Conservation (phyloP, 1,284 basidiomycete species). For the Acaromyces ingoldii region DNA sequence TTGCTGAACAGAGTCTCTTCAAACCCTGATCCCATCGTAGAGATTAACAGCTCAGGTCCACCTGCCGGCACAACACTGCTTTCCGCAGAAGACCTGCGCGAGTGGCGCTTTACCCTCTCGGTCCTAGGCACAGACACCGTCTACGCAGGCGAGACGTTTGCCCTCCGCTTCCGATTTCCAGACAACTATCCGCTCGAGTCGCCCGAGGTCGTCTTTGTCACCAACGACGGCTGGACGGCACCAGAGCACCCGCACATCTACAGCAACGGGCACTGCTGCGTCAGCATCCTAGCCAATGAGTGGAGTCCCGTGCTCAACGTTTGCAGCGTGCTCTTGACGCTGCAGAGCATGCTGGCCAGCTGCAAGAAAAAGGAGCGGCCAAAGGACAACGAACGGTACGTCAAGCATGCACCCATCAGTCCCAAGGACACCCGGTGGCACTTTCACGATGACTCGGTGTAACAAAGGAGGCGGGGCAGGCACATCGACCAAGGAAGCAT, state of each 20-base stretch:
- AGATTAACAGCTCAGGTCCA: conserved; percentile 22
- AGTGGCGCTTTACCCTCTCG: conserved; percentile 32
- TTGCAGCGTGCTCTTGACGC: conserved; percentile 39
- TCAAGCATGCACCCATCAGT: conserved; percentile 31
- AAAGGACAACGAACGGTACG: conserved; percentile 44
- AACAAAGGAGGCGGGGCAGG: too few relatives aligned
- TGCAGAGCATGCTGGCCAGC: conserved; percentile 49
- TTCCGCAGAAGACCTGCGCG: conserved; percentile 32
- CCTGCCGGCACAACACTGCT: conserved; percentile 30
- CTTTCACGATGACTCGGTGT: conserved; percentile 6
- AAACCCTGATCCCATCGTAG: too few relatives aligned
- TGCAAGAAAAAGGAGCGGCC: conserved; percentile 42
- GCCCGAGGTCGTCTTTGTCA: conserved; percentile 46
- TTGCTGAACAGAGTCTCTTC: too few relatives aligned
- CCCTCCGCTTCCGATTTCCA: conserved; percentile 43
- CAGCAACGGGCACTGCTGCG: conserved; percentile 48
- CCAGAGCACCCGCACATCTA: conserved; percentile 31
- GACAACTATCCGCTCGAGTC: conserved; percentile 46
- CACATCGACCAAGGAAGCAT: too few relatives aligned
- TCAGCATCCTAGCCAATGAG: conserved; percentile 39
- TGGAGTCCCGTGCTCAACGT: conserved; percentile 47
- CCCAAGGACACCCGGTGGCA: conserved; percentile 3
- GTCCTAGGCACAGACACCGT: conserved; percentile 37
- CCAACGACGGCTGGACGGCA: conserved; percentile 4
- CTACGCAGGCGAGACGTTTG: conserved; percentile 37